These are phyloP conservation scores for Cruciata laevipes DNA, from an alignment of 257 asterid species.

Conservation along the genomic window DNA sequence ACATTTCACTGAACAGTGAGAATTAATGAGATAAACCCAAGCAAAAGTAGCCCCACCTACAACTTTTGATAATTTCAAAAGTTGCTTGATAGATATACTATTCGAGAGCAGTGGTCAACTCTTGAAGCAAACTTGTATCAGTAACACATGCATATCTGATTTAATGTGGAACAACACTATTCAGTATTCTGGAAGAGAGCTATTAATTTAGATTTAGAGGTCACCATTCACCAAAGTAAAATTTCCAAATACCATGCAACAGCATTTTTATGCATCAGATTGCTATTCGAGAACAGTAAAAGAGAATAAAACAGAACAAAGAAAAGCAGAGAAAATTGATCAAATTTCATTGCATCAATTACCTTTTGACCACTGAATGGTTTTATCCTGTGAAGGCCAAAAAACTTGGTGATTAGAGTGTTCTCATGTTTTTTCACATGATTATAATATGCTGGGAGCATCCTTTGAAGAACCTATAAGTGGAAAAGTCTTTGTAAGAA, in stretches of 20 bases:
- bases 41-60: not conserved
- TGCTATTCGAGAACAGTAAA: not conserved
- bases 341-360: slow-evolving; percentile 14
- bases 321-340: not conserved
- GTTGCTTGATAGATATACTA: not conserved
- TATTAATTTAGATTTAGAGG: not conserved
- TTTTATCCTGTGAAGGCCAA: slow-evolving; percentile 96
- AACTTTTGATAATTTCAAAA: no score
- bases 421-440: slow-evolving; percentile 76
- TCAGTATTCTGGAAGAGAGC: not conserved
- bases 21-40: not conserved
- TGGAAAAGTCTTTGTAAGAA: slow-evolving; percentile 19
- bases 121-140: not conserved
- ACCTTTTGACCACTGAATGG: slow-evolving; percentile 97
- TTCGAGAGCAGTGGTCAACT: not conserved
- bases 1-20: not conserved
- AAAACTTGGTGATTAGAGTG: slow-evolving; percentile 89
- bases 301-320: not conserved
- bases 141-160: not conserved
- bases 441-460: slow-evolving; percentile 85
- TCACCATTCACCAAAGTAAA: not conserved
- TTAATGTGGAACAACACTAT: not conserved
- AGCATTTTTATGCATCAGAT: slow-evolving; percentile 6
- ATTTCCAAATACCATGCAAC: not conserved
- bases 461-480: slow-evolving; percentile 75